Base-by-base conservation (phyloP, 176 grass and related monocot species). In the Bothriochloa decipiens region DNA sequence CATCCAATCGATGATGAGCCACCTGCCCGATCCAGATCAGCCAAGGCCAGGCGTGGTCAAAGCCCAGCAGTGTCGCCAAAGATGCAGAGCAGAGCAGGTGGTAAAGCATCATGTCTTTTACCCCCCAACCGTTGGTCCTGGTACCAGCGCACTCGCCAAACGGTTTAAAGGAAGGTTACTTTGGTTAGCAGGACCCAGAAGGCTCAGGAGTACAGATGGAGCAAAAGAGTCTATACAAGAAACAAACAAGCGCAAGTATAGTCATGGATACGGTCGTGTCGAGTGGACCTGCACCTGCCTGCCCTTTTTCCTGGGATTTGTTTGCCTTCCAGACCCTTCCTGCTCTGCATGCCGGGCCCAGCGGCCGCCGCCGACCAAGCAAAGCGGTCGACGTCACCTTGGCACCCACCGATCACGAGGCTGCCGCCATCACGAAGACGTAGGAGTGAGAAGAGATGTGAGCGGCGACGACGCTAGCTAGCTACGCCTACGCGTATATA, bases 11-110 rank as follows among this genome's bases (percentile, higher is more conserved):
- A 52, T 52, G 17, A 20, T 20, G 0, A 57, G 16, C 43, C 68
- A 47, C 5, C 6, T 13, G 53, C 22, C 63, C 1, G 79, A 90
- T 82, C 57, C 61, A 68, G 88, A 90, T 82, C 77, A 68, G 47
- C 11, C 11, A 17, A 57, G 14, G 6, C 18, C 22, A 26, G 2
- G 40, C 43, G 39, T 37, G 22, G 73, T 70, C 73, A 64, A 82
- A 50, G 27, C 70, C 4, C 40, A 63, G 40, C 11, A 60, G 49
- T 52, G 22, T 0, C 0, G 7, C 33, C 39, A 64, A 8, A 9
- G 20, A 0, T 6, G 11, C 11, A 81, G 11, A 6, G 7, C 10
- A 71, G 40, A 74, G 75, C 69, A 84, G 47, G 52, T 75, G 76
- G 62, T 27, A 47, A 57, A 74, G 49, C 73, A 82, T 62, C 58